phyloP scores from a whole-genome alignment of 495 filamentous ascomycete genomes.

The Annulohypoxylon maeteangense region DNA sequence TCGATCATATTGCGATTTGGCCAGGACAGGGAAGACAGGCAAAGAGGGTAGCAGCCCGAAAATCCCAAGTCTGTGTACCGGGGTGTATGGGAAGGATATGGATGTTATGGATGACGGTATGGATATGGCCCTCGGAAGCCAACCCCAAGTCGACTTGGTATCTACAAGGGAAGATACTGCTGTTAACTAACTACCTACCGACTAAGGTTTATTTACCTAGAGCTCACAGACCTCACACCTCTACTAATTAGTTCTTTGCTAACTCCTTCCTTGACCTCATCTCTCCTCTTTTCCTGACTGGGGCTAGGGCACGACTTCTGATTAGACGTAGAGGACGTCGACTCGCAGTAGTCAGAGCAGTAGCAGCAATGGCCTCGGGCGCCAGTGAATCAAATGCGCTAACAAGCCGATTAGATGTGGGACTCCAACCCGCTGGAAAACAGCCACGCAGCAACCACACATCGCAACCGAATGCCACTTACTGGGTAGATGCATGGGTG shows the following conservation, averaged over 20 bases:
- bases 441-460: constrained; percentile 18
- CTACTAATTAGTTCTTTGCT: constrained; percentile 11
- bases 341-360: constrained; percentile 21
- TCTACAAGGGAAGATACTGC: constrained; percentile 3
- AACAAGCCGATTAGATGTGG: constrained; percentile 25
- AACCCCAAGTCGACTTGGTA: constrained; percentile 26
- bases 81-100: constrained; percentile 37
- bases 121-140: constrained; percentile 18
- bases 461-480: constrained; percentile 37
- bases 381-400: constrained; percentile 26
- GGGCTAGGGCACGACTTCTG: constrained; percentile 21
- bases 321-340: constrained; percentile 21
- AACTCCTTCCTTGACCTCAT: constrained; percentile 13
- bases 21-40: constrained; percentile 29
- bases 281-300: constrained; percentile 22
- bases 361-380: constrained; percentile 9
- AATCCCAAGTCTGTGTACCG: constrained; percentile 24
- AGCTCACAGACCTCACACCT: constrained; percentile 6
- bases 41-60: constrained; percentile 37
- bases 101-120: constrained; percentile 23
- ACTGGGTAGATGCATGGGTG: constrained; percentile 34
- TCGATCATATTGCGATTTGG: constrained; percentile 43
- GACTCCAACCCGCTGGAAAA: constrained; percentile 19
- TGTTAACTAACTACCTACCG: constrained; percentile 1
- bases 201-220: background rate